Evolutionary conservation across 768 basidiomycete genomes (phyloP).

Genomic region (Rhizopogon roseolus): DNA sequence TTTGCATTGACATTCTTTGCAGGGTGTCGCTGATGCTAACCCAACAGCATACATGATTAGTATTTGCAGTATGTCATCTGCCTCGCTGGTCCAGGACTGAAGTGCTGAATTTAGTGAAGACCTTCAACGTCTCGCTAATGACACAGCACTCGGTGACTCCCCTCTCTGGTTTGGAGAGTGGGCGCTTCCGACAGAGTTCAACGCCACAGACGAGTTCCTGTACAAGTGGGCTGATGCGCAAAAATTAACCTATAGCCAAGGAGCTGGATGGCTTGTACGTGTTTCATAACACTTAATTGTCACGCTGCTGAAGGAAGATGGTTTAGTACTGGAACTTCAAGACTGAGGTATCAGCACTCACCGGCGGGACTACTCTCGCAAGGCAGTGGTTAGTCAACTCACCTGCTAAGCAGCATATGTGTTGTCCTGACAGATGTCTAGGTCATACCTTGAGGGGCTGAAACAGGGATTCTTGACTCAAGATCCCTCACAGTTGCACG

Average conservation of each 20-base stretch:
- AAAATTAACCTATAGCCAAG: constrained; percentile 57
- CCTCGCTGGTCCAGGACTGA: neutral
- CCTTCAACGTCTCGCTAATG: constrained; percentile 48
- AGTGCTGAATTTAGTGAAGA: constrained; percentile 33
- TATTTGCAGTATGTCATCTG: constrained; percentile 57
- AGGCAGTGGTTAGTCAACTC: constrained; percentile 54
- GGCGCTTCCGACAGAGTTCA: constrained; percentile 61
- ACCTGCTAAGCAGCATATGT: neutral
- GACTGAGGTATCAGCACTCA: constrained; percentile 47
- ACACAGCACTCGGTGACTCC: constrained; percentile 37
- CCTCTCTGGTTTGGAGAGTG: constrained; percentile 59
- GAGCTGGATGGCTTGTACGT: constrained; percentile 65
- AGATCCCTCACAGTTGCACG: constrained; percentile 51
- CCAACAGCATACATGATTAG: constrained; percentile 59
- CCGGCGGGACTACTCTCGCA: constrained; percentile 41
- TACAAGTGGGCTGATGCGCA: constrained; percentile 72
- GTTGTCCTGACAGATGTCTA: constrained; percentile 18
- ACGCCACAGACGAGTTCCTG: constrained; percentile 59
- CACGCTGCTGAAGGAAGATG: neutral
- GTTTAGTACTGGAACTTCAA: constrained; percentile 71
- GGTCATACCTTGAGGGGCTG: constrained; percentile 69
- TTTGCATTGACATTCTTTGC: neutral
- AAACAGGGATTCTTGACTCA: constrained; percentile 54
- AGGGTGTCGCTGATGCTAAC: constrained; percentile 70
- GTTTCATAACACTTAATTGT: neutral